A percentile compares a stretch with the other conserved stretches of the same genome.
phyloP scores from a whole-genome alignment of 164 flowering plant genomes.

The Tinospora cordifolia region DNA sequence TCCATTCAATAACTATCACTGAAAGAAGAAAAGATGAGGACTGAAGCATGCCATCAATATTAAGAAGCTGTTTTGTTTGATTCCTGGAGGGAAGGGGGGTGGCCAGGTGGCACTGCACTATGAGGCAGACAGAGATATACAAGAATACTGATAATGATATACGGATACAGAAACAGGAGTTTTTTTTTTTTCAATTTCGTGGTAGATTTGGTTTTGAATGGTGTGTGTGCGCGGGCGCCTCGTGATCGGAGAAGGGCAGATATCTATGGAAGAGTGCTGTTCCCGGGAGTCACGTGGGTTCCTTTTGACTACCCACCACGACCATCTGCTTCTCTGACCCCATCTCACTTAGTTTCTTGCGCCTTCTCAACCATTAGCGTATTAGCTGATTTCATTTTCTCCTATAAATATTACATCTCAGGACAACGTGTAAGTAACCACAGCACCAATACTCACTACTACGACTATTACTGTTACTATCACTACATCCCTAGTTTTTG shows the following conservation, averaged over 20 bases:
- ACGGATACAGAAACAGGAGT: not conserved
- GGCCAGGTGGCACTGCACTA: no score
- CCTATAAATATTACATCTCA: not conserved
- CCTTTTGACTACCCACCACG: slow-evolving; percentile 6
- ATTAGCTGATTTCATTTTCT: not conserved
- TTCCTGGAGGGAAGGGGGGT: no score
- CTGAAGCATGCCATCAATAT: not conserved
- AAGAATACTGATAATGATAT: not conserved
- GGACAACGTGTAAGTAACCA: not conserved
- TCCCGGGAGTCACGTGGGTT: slow-evolving; percentile 12
- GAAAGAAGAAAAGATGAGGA: not conserved
- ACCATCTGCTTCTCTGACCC: slow-evolving; percentile 5
- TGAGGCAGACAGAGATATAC: no score
- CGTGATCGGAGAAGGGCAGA: slow-evolving; percentile 11
- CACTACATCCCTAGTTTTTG: not conserved
- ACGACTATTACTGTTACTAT: not conserved
- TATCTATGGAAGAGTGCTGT: slow-evolving; percentile 13
- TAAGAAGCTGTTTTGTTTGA: no score
- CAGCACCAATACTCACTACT: not conserved
- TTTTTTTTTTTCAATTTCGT: no score
- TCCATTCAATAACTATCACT: no score
- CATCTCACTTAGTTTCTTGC: not conserved
- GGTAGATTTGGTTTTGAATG: no score
- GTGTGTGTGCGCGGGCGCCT: not conserved
- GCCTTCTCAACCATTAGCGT: not conserved